Base-by-base conservation (phyloP, 1,139 yeast species). In the Candida sanyaensis region DNA sequence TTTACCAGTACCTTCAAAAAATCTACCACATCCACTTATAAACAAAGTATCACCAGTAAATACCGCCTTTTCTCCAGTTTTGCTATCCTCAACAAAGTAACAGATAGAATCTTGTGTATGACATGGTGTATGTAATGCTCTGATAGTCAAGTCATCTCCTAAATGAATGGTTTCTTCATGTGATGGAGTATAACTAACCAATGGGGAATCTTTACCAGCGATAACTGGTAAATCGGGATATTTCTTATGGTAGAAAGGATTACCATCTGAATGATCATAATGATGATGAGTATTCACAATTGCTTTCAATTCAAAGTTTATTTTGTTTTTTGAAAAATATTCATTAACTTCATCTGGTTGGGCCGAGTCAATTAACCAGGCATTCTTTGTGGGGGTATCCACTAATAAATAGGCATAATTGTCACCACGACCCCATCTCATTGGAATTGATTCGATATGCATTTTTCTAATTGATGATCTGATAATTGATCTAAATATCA, bases 41-140 rank as follows among this genome's bases (percentile, higher is more conserved):
- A 93, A 95, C 45, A 93, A 73, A 0, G 99, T 93, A 66, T 93
- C 99, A 8, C 99, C 99, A 0, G 98, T 90, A 66, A 93, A 90
- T 2, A 93, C 92, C 1, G 86, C 93, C 54, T 74, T 76, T 55
- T 91, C 81, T 31, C 74, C 75, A 1, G 90, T 81, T 32, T 69
- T 67, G 10, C 66, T 57, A 63, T 93, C 98, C 45, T 73, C 73
- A 0, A 81, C 89, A 57, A 69, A 88, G 68, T 90, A 93, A 63
- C 98, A 92, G 50, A 93, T 88, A 5, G 96, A 88, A 65, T 95
- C 99, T 65, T 88, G 96, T 0, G 99, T 93, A 63, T 93, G 99
- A 63, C 99, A 93, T 1, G 99, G 99, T 0, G 99, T 93, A 66
- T 93, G 93, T 43, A 93, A 73, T 1, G 97, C 96, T n/a, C 86